These are phyloP conservation scores for Xylariaceae sp. DNA, from an alignment of 2,329 filamentous ascomycete species.

Conservation along the genomic window DNA sequence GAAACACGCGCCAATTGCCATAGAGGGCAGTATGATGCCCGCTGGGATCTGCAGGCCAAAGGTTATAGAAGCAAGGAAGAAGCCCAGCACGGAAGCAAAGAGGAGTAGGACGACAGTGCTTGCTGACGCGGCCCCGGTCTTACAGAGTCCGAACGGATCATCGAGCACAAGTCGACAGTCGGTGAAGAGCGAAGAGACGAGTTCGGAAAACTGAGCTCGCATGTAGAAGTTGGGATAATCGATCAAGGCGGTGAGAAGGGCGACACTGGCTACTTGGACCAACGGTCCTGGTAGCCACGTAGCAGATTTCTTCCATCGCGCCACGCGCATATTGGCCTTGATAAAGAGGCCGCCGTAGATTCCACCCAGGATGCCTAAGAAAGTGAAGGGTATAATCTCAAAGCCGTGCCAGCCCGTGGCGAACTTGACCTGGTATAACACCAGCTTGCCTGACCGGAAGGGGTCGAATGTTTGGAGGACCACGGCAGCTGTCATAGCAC, in stretches of 20 bases:
- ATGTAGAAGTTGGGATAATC: constrained; percentile 97
- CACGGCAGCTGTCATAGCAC: constrained; percentile 96
- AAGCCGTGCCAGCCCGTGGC: constrained; percentile 90
- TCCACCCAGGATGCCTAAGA: constrained; percentile 86
- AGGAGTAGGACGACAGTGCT: constrained; percentile 78
- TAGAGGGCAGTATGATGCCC: constrained; percentile 90
- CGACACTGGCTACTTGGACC: constrained; percentile 71
- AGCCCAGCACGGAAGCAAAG: constrained; percentile 75
- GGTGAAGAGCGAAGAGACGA: constrained; percentile 86
- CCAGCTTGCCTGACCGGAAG: constrained; percentile 90
- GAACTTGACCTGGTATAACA: constrained; percentile 93
- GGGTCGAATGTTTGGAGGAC: constrained; percentile 90
- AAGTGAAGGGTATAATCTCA: constrained; percentile 79
- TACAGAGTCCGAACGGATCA: constrained; percentile 87
- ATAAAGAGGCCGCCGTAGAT: constrained; percentile 93
- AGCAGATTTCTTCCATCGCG: constrained; percentile 67
- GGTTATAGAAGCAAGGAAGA: constrained; percentile 78
- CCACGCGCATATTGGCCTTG: constrained; percentile 83
- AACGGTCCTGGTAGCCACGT: constrained; percentile 67
- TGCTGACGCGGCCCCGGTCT: constrained; percentile 74
- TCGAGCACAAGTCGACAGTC: constrained; percentile 80
- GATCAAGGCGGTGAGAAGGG: constrained; percentile 76
- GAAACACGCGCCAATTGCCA: constrained; percentile 88
- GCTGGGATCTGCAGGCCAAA: constrained; percentile 94
- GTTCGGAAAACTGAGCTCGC: constrained; percentile 83